Conservation (phyloP, 148 eudicot genomes). For the Mesembryanthemum crystallinum region DNA sequence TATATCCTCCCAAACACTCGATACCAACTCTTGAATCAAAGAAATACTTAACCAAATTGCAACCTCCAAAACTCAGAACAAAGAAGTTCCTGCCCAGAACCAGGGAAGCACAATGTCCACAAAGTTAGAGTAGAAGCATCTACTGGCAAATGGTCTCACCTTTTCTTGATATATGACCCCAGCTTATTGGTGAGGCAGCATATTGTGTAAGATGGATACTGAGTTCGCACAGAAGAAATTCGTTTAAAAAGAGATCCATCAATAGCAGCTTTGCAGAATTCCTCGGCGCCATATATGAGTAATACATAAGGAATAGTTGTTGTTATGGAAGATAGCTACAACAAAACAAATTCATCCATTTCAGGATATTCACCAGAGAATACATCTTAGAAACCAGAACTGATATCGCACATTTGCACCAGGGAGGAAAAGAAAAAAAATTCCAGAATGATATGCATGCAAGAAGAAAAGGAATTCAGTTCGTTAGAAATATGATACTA, state of each 20-base stretch:
- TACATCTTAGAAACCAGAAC: not conserved
- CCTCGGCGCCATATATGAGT: conserved; percentile 77
- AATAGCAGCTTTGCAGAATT: conserved; percentile 66
- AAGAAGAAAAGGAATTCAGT: too few species aligned
- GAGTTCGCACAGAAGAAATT: conserved; percentile 53
- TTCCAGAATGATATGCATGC: not conserved
- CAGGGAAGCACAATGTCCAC: conserved; percentile 3
- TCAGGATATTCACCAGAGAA: not conserved
- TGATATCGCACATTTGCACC: too few species aligned
- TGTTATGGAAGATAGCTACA: conserved; percentile 49
- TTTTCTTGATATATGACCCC: conserved; percentile 79
- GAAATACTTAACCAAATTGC: not conserved
- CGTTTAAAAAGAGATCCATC: conserved; percentile 57
- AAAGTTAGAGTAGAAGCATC: not conserved
- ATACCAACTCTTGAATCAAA: not conserved
- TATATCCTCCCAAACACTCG: too few species aligned
- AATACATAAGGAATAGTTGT: conserved; percentile 59
- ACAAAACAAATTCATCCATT: conserved; percentile 12
- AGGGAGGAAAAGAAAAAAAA: too few species aligned
- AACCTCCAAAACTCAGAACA: not conserved
- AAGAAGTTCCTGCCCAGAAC: not conserved
- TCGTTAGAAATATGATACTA: not conserved
- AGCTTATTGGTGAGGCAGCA: conserved; percentile 75
- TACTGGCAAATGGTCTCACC: conserved; percentile 36
- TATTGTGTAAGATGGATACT: conserved; percentile 75